phyloP scores from a whole-genome alignment of 176 grass and related monocot species.

The Oryza meridionalis region DNA sequence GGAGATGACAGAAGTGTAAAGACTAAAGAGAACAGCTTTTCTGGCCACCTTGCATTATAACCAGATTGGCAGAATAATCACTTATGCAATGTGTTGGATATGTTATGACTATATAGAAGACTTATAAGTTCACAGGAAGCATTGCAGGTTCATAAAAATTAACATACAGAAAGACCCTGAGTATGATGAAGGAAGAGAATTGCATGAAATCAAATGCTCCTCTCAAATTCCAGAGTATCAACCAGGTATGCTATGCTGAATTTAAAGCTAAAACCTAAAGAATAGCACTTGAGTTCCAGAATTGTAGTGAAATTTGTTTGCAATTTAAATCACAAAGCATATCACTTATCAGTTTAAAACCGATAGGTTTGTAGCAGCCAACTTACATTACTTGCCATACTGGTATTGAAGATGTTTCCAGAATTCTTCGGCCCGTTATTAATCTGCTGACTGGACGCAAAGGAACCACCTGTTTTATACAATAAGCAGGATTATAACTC shows the following conservation, averaged over 20 bases:
- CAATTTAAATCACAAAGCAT: slow-evolving; percentile 15
- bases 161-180: slow-evolving; percentile 2
- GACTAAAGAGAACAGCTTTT: not conserved
- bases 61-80: slow-evolving; percentile 19
- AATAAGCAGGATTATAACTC: slow-evolving; percentile 41
- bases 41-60: not conserved
- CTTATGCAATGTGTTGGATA: not conserved
- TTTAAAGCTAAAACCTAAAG: not conserved
- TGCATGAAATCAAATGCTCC: slow-evolving; percentile 17
- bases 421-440: slow-evolving; percentile 33
- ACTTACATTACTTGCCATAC: slow-evolving; percentile 53
- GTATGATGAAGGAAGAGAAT: slow-evolving; percentile 34
- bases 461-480: slow-evolving; percentile 55
- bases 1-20: not conserved
- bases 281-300: slow-evolving; percentile 16
- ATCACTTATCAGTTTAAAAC: slow-evolving; percentile 37
- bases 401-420: slow-evolving; percentile 37
- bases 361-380: not conserved
- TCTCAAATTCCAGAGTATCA: slow-evolving; percentile 11
- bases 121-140: not conserved
- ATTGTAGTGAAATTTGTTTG: not conserved
- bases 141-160: slow-evolving; percentile 14
- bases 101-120: not conserved
- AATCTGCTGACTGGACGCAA: slow-evolving; percentile 36
- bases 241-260: not conserved